Conservation (phyloP, 192 early-diverging fungal species). For the Podila minutissima region DNA sequence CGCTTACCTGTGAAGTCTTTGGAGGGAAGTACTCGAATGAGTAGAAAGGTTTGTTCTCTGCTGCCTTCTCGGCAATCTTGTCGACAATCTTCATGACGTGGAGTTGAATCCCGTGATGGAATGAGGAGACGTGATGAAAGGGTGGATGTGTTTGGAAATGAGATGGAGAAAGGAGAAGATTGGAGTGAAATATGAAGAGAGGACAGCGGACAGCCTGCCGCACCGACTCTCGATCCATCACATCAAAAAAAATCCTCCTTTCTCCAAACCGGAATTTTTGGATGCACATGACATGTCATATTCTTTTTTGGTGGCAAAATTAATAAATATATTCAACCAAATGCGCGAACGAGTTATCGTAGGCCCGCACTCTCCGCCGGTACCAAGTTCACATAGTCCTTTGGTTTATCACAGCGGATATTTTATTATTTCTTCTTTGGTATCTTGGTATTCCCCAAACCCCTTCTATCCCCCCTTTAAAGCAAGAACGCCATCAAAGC, state of each 20-base stretch:
- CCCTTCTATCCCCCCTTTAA: background rate
- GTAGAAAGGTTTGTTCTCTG: slow-evolving; percentile 71
- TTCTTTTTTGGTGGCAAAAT: too few relatives aligned
- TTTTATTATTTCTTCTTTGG: background rate
- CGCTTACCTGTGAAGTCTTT: slow-evolving; percentile 76
- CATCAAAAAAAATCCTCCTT: too few relatives aligned
- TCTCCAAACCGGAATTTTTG: too few relatives aligned
- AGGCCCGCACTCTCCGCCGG: too few relatives aligned
- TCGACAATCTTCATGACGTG: slow-evolving; percentile 70
- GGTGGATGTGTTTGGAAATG: background rate
- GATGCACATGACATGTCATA: too few relatives aligned
- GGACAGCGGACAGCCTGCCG: background rate
- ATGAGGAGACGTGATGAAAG: background rate
- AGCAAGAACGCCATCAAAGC: slow-evolving; percentile 24
- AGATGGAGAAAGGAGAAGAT: background rate
- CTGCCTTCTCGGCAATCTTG: slow-evolving; percentile 68
- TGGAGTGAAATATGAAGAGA: background rate
- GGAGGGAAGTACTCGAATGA: slow-evolving; percentile 97
- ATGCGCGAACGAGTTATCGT: too few relatives aligned
- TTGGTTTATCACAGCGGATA: background rate
- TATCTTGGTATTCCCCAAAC: background rate
- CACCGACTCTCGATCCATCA: background rate
- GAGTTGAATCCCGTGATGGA: background rate
- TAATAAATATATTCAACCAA: too few relatives aligned
- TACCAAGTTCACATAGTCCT: background rate